Conservation (phyloP, 2,329 filamentous ascomycete species). For the Cladosporium sp. region DNA sequence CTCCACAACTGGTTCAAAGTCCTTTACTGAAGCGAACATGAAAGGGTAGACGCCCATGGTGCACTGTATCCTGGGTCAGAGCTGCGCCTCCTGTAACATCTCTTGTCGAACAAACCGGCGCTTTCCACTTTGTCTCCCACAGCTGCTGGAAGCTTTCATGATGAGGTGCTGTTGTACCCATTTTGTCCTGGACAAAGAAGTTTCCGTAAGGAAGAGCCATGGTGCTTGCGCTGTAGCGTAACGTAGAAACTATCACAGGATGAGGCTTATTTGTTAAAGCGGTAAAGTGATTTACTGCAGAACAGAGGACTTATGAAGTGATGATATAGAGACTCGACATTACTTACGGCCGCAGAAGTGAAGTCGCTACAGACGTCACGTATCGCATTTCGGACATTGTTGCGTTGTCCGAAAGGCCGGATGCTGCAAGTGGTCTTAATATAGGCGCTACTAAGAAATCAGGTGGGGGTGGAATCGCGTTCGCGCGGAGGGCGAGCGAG, state of each 20-base stretch:
- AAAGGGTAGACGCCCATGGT: conserved; percentile 57
- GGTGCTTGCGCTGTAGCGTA: neutral
- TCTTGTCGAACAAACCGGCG: conserved; percentile 53
- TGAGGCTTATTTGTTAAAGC: neutral
- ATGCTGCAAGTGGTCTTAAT: conserved; percentile 2
- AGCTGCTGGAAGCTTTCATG: conserved; percentile 51
- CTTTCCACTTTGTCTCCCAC: conserved; percentile 78
- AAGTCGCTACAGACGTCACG: neutral
- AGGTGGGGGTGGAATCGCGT: neutral
- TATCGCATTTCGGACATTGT: conserved; percentile 19
- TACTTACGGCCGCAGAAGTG: neutral
- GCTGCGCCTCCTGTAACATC: neutral
- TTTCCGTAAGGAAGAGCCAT: conserved; percentile 32
- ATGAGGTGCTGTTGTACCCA: conserved; percentile 46
- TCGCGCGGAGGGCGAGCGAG: neutral
- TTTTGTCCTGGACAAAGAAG: conserved; percentile 52
- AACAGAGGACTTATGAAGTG: neutral
- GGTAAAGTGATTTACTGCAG: neutral
- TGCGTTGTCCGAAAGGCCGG: conserved; percentile 16
- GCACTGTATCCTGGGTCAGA: conserved; percentile 35
- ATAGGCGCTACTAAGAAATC: conserved; percentile 13
- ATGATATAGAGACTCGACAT: neutral
- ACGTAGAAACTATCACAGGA: neutral
- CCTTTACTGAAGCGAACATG: conserved; percentile 68
- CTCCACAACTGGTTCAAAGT: conserved; percentile 71